Evolutionary conservation across 2,329 filamentous ascomycete species (phyloP).

Genomic region (Aspergillus caelatus): DNA sequence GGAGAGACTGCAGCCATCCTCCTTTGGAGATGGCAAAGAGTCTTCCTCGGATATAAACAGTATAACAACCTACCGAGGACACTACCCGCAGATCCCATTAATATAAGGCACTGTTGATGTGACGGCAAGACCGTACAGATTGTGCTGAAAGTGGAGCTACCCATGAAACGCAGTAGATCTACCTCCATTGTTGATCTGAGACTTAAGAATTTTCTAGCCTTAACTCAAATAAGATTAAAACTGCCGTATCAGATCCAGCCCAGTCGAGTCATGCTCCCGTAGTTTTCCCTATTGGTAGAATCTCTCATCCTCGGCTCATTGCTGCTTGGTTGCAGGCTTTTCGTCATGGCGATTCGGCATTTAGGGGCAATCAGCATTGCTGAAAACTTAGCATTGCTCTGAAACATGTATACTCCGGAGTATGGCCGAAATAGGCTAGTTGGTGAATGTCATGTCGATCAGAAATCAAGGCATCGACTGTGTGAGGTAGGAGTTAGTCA

Average conservation of each 20-base stretch:
- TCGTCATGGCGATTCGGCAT: background rate
- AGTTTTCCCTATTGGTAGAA: background rate
- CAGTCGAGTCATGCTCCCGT: background rate
- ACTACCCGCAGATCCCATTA: background rate
- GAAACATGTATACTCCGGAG: background rate
- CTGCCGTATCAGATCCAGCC: background rate
- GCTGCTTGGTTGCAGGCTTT: background rate
- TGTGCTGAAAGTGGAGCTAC: background rate
- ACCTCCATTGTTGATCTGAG: background rate
- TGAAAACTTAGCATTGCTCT: background rate
- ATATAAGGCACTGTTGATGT: background rate
- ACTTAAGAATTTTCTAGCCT: conserved; percentile 1
- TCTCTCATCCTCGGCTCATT: background rate
- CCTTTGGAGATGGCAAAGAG: too few species aligned
- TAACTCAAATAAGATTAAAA: background rate
- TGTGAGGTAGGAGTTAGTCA: background rate
- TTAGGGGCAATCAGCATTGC: too few species aligned
- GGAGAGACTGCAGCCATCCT: background rate
- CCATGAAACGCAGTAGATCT: background rate
- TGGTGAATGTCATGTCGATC: background rate
- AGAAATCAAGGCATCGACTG: background rate
- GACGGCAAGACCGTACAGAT: background rate
- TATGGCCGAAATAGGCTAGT: background rate
- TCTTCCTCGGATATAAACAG: background rate
- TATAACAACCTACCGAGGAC: background rate